Conservation (phyloP, 306 rosid species). For the Vicia sativa region DNA sequence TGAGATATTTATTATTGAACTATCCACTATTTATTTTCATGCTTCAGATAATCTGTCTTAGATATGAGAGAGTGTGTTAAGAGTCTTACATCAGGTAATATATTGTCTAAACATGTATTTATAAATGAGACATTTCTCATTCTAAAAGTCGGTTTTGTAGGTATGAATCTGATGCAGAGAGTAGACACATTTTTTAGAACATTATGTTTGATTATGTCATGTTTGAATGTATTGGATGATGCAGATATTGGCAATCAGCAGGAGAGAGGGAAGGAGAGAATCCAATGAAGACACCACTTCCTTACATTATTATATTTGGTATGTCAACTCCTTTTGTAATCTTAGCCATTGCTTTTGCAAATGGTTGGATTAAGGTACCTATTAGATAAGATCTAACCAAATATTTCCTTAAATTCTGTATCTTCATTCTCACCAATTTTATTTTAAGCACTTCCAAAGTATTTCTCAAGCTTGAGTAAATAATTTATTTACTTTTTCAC, state of each 20-base stretch:
- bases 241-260: conserved; percentile 97
- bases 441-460: conserved; percentile 6
- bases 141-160: too few species aligned
- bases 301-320: conserved; percentile 92
- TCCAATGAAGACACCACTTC: conserved; percentile 96
- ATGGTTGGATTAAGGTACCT: conserved; percentile 96
- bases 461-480: conserved; percentile 18
- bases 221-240: not conserved
- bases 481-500: conserved; percentile 30
- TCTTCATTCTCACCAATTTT: conserved; percentile 4
- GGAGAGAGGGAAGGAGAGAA: conserved; percentile 97
- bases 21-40: too few species aligned
- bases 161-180: too few species aligned
- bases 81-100: too few species aligned
- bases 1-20: too few species aligned
- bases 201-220: too few species aligned
- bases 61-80: too few species aligned
- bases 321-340: conserved; percentile 98
- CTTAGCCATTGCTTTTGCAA: conserved; percentile 96
- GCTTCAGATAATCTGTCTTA: too few species aligned
- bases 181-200: too few species aligned
- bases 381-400: conserved; percentile 54
- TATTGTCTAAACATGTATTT: too few species aligned
- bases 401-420: conserved; percentile 20
- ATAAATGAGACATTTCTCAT: too few species aligned